Percentiles rank a stretch among this genome's conserved stretches.
Evolutionary conservation across 2,329 filamentous ascomycete species (phyloP).

Genomic region (Tolypocladium album): DNA sequence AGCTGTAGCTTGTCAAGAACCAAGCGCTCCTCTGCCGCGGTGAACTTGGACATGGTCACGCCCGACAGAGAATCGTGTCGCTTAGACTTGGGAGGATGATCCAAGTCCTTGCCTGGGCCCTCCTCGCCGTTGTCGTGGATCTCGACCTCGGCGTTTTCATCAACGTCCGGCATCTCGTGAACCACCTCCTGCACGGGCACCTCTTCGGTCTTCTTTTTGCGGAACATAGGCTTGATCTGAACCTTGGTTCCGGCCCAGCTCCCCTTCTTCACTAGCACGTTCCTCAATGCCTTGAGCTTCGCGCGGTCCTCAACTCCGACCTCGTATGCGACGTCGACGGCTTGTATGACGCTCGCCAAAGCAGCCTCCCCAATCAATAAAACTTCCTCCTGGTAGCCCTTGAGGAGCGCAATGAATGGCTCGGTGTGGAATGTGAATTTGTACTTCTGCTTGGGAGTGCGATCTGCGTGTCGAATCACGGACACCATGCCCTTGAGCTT

Average conservation of each 20-base stretch:
- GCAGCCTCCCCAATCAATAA: conserved; percentile 87
- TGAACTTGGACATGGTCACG: conserved; percentile 86
- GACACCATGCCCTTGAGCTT: conserved; percentile 96
- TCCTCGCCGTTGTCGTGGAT: conserved; percentile 12
- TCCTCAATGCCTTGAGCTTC: conserved; percentile 78
- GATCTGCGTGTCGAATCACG: conserved; percentile 90
- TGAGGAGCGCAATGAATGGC: conserved; percentile 88
- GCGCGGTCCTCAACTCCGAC: conserved; percentile 73
- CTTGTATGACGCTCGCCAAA: conserved; percentile 76
- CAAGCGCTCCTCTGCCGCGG: conserved; percentile 84
- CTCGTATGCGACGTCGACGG: conserved; percentile 69
- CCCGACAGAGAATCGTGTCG: conserved; percentile 80
- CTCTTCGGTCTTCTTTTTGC: conserved; percentile 67
- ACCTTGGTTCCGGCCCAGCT: conserved; percentile 94
- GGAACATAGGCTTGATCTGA: conserved; percentile 98
- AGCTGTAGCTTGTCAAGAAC: conserved; percentile 93
- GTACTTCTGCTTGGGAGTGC: conserved; percentile 98
- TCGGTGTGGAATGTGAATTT: conserved; percentile 98
- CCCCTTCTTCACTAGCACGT: conserved; percentile 85
- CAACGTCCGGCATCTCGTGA: conserved; percentile 20
- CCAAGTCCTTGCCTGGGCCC: conserved; percentile 9
- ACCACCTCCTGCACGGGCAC: conserved; percentile 15
- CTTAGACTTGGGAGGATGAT: conserved; percentile 31
- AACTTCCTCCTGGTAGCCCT: conserved; percentile 93
- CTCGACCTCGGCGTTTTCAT: conserved; percentile 17